phyloP scores from a whole-genome alignment of 257 asterid genomes.

The Rehmannia glutinosa region DNA sequence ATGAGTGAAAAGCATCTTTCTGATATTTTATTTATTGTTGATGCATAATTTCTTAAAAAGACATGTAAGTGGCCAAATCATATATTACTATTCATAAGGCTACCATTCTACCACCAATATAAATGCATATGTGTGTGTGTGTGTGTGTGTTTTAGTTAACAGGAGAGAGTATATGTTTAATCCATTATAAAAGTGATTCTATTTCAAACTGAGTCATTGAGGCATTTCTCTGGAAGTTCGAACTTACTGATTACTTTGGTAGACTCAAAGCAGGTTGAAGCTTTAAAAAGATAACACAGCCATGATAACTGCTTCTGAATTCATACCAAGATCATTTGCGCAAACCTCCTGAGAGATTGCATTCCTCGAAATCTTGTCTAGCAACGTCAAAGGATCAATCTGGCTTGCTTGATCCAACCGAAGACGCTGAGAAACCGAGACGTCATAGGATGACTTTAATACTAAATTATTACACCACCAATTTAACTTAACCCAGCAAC shows the following conservation, averaged over 20 bases:
- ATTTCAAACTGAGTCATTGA: not conserved
- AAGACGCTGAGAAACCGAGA: conserved; percentile 51
- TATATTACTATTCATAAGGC: not conserved
- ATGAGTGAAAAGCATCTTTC: not conserved
- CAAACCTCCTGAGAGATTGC: conserved; percentile 82
- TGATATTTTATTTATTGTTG: too few species aligned
- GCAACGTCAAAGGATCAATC: conserved; percentile 71
- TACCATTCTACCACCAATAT: too few species aligned
- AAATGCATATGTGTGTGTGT: too few species aligned
- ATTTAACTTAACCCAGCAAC: not conserved
- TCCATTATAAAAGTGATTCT: not conserved
- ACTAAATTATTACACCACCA: not conserved
- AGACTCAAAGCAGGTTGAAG: not conserved
- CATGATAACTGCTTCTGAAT: conserved; percentile 3
- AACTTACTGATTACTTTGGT: not conserved
- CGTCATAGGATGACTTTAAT: not conserved
- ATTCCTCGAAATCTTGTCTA: conserved; percentile 61
- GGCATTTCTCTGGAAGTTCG: not conserved
- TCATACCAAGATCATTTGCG: conserved; percentile 73
- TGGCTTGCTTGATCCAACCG: conserved; percentile 59
- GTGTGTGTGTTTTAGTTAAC: not conserved
- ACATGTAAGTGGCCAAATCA: not conserved
- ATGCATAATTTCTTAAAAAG: not conserved
- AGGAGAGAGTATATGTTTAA: not conserved
- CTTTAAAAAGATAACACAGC: not conserved